Conservation (phyloP, 441 rosid species). For the Biscutella laevigata region DNA sequence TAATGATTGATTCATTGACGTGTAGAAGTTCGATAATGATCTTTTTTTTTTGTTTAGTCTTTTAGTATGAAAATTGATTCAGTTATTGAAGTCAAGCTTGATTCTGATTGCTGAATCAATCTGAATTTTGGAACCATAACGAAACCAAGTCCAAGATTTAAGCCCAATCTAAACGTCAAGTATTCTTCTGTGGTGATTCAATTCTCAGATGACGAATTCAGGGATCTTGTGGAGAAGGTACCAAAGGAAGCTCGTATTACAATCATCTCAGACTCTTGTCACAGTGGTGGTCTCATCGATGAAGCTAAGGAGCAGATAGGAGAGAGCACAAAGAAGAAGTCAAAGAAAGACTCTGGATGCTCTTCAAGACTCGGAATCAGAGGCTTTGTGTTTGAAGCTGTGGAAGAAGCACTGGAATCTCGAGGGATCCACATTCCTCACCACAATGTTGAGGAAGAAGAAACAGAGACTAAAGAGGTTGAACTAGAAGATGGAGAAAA, state of each 20-base stretch:
- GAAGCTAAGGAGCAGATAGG: slow-evolving; percentile 91
- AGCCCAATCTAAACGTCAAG: too few relatives aligned
- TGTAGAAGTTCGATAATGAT: too few relatives aligned
- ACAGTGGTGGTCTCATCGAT: slow-evolving; percentile 88
- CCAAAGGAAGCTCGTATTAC: slow-evolving; percentile 57
- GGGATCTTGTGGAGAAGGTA: slow-evolving; percentile 63
- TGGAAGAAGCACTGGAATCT: slow-evolving; percentile 28
- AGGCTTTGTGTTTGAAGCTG: slow-evolving; percentile 38
- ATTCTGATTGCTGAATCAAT: too few relatives aligned
- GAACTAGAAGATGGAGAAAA: slow-evolving; percentile 32
- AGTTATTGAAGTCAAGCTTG: too few relatives aligned
- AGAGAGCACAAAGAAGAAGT: slow-evolving; percentile 51
- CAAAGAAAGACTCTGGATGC: slow-evolving; percentile 27
- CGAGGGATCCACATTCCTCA: slow-evolving; percentile 32
- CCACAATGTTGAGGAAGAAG: slow-evolving; percentile 28
- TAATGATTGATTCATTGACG: too few relatives aligned
- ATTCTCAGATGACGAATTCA: slow-evolving; percentile 69
- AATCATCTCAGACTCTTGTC: slow-evolving; percentile 81
- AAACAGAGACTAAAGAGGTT: slow-evolving; percentile 26
- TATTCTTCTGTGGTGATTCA: neutral
- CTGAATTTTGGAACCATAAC: too few relatives aligned
- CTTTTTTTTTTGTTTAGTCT: neutral
- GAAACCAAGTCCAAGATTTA: too few relatives aligned
- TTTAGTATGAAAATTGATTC: neutral
- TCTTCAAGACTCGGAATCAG: slow-evolving; percentile 34